A percentile compares a stretch with the other conserved stretches of the same genome.
Conservation (phyloP, 192 early-diverging fungal genomes). For the Cladochytrium replicatum region DNA sequence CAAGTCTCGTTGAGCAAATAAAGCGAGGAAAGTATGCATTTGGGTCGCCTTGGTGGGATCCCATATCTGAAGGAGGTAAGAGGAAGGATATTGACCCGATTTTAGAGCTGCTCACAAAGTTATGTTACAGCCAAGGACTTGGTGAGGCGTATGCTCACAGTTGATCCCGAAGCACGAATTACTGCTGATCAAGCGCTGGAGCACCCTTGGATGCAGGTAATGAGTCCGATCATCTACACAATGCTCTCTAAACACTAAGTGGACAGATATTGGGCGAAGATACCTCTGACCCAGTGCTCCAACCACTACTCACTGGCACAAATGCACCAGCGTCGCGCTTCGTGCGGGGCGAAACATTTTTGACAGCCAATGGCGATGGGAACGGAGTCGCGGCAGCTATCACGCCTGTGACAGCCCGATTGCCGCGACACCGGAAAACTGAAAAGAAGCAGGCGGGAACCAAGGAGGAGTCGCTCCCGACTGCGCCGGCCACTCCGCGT, state of each 20-base stretch:
- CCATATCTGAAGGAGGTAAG: slow-evolving; percentile 36
- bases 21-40: slow-evolving; percentile 52
- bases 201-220: slow-evolving; percentile 55
- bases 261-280: slow-evolving; percentile 10
- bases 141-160: slow-evolving; percentile 27
- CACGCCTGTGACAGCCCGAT: neutral
- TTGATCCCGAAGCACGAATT: slow-evolving; percentile 55
- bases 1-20: slow-evolving; percentile 35
- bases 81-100: slow-evolving; percentile 14
- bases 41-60: slow-evolving; percentile 59
- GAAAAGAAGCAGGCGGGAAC: neutral
- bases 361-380: slow-evolving; percentile 1
- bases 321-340: too few species aligned
- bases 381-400: neutral
- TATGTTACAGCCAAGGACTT: neutral
- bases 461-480: neutral
- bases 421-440: neutral
- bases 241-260: too few species aligned
- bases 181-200: slow-evolving; percentile 62
- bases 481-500: neutral
- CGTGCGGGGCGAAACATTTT: slow-evolving; percentile 20
- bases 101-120: slow-evolving; percentile 8
- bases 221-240: too few species aligned
- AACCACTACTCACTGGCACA: slow-evolving; percentile 10
- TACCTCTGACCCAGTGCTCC: slow-evolving; percentile 8